A percentile compares a stretch with the other conserved stretches of the same genome.
phyloP scores from a whole-genome alignment of 2,329 filamentous ascomycete genomes.

The Didymella pomorum region DNA sequence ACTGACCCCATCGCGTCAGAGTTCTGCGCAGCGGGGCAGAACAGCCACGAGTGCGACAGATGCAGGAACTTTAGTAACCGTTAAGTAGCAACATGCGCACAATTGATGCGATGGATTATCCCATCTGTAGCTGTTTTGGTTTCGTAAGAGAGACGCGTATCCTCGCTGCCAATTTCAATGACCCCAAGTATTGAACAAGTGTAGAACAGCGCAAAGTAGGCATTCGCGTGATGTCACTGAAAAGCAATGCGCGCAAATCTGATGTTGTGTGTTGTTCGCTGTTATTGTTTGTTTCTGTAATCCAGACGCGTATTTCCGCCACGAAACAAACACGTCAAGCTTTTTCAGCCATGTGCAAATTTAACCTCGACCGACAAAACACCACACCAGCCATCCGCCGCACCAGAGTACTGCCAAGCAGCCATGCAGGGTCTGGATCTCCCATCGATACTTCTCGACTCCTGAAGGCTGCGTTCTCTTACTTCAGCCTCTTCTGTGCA shows the following conservation, averaged over 20 bases:
- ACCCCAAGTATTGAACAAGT: too few relatives aligned
- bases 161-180: too few relatives aligned
- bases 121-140: too few relatives aligned
- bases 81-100: neutral
- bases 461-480: neutral
- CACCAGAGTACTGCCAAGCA: neutral
- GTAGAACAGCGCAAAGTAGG: too few relatives aligned
- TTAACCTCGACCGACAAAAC: constrained; percentile 1
- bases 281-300: neutral
- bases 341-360: constrained; percentile 1
- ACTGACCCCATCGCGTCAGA: neutral
- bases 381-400: neutral
- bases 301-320: neutral
- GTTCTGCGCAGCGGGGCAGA: neutral
- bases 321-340: neutral
- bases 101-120: neutral
- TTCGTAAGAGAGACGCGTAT: too few relatives aligned
- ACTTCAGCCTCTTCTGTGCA: neutral
- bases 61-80: too few relatives aligned
- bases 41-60: neutral
- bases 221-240: too few relatives aligned
- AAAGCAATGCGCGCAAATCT: too few relatives aligned
- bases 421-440: neutral
- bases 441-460: neutral
- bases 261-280: too few relatives aligned